Conservation (phyloP, 805 yeast species). For the Lachancea cidri region DNA sequence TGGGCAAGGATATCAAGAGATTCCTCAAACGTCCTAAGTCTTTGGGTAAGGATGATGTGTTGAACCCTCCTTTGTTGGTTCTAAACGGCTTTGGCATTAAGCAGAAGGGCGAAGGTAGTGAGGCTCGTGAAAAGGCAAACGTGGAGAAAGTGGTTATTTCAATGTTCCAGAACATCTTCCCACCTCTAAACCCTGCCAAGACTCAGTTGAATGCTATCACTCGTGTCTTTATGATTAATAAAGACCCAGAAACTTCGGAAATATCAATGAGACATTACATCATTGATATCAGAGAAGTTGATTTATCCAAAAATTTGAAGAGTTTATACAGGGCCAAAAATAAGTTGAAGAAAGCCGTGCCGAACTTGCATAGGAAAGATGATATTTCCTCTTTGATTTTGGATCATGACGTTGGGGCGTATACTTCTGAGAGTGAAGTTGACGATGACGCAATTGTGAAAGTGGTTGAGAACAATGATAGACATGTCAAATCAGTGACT, state of each 20-base stretch:
- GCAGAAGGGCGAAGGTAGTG: conserved; percentile 11
- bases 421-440: conserved; percentile 88
- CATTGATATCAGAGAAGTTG: conserved; percentile 81
- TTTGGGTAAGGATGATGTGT: conserved; percentile 59
- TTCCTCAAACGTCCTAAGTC: conserved; percentile 76
- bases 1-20: conserved; percentile 72
- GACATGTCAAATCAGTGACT: conserved; percentile 16
- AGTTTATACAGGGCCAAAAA: conserved; percentile 60
- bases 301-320: conserved; percentile 66
- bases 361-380: conserved; percentile 57
- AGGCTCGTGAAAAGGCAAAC: conserved; percentile 32
- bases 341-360: conserved; percentile 57
- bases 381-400: conserved; percentile 82
- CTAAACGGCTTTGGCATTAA: conserved; percentile 72
- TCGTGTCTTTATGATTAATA: conserved; percentile 79
- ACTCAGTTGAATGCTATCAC: conserved; percentile 71
- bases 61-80: conserved; percentile 84
- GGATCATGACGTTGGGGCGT: conserved; percentile 71
- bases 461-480: conserved; percentile 34
- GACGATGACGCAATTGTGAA: conserved; percentile 87
- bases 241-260: conserved; percentile 60
- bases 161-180: conserved; percentile 92
- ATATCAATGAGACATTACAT: conserved; percentile 87
- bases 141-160: conserved; percentile 83
- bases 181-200: conserved; percentile 83